phyloP scores from a whole-genome alignment of 352 stramenopile species.

The Globisporangium okanoganense region DNA sequence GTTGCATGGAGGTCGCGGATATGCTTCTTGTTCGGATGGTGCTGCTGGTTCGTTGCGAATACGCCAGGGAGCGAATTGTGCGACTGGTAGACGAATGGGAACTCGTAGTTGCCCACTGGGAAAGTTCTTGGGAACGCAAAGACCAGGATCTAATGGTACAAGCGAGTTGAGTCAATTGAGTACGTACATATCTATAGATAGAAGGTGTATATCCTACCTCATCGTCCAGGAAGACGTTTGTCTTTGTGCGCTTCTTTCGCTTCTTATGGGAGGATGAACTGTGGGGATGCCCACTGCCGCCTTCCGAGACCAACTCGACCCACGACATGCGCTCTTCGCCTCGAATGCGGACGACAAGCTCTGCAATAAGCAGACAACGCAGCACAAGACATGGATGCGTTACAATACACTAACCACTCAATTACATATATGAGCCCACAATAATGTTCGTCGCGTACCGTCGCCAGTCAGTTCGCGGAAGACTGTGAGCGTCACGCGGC shows the following conservation, averaged over 20 bases:
- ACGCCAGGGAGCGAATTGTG: constrained; percentile 19
- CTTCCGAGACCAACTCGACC: too few relatives aligned
- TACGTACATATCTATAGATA: too few relatives aligned
- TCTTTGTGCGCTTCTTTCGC: constrained; percentile 10
- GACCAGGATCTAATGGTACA: constrained; percentile 12
- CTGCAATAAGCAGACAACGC: too few relatives aligned
- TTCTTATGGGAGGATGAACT: constrained; percentile 2
- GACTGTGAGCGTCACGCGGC: constrained; percentile 7
- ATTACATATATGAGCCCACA: too few relatives aligned
- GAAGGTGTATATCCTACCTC: background rate
- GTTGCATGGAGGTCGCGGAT: constrained; percentile 5
- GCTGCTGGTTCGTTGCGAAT: background rate
- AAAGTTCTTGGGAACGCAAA: constrained; percentile 20
- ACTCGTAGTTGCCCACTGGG: constrained; percentile 17
- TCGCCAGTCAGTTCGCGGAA: constrained; percentile 7
- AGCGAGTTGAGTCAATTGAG: background rate
- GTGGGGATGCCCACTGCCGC: background rate
- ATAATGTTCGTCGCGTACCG: constrained; percentile 8
- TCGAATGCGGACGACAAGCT: too few relatives aligned
- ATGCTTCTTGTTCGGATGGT: background rate
- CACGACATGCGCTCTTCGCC: too few relatives aligned
- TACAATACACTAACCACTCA: too few relatives aligned
- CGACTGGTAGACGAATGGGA: constrained; percentile 22
- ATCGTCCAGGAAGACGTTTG: constrained; percentile 12
- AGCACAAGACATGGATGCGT: too few relatives aligned